Conservation (phyloP, 768 basidiomycete species). For the Leccinellum rugosiceps region DNA sequence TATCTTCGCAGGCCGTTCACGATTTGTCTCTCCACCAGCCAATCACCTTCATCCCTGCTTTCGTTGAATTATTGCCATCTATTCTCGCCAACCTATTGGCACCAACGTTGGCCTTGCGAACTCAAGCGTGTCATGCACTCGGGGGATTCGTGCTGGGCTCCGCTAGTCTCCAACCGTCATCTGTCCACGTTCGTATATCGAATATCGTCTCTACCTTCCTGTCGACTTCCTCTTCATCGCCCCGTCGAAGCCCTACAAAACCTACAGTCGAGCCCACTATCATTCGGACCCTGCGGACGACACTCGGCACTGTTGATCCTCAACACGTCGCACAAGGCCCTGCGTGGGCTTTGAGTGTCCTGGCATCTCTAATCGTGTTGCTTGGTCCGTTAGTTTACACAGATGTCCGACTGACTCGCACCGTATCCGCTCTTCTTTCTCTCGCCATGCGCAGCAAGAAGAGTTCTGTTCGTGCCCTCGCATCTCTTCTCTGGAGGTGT, state of each 20-base stretch:
- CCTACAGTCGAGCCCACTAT: constrained; percentile 47
- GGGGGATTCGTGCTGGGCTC: constrained; percentile 62
- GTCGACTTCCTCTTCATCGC: constrained; percentile 37
- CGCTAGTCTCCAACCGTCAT: constrained; percentile 44
- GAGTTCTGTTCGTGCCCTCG: constrained; percentile 59
- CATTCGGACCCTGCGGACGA: constrained; percentile 63
- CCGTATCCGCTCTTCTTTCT: constrained; percentile 48
- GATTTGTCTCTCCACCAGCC: constrained; percentile 66
- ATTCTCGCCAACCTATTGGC: constrained; percentile 63
- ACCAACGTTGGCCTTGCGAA: constrained; percentile 59
- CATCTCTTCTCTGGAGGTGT: constrained; percentile 62
- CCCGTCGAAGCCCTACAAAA: constrained; percentile 36
- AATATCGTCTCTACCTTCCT: constrained; percentile 46
- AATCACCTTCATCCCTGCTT: constrained; percentile 63
- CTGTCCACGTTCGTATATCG: constrained; percentile 53
- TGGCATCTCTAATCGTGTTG: constrained; percentile 64
- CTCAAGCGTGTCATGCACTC: constrained; percentile 73
- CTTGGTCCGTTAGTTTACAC: constrained; percentile 53
- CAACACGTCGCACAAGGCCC: constrained; percentile 69
- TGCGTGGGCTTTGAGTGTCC: constrained; percentile 70
- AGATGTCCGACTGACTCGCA: constrained; percentile 41
- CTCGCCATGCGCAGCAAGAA: constrained; percentile 60
- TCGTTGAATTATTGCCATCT: constrained; percentile 56
- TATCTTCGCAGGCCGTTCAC: constrained; percentile 59
- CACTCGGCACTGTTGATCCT: constrained; percentile 53